Base-by-base conservation (phyloP, 768 basidiomycete genomes). In the Panaeolus cyanescens region DNA sequence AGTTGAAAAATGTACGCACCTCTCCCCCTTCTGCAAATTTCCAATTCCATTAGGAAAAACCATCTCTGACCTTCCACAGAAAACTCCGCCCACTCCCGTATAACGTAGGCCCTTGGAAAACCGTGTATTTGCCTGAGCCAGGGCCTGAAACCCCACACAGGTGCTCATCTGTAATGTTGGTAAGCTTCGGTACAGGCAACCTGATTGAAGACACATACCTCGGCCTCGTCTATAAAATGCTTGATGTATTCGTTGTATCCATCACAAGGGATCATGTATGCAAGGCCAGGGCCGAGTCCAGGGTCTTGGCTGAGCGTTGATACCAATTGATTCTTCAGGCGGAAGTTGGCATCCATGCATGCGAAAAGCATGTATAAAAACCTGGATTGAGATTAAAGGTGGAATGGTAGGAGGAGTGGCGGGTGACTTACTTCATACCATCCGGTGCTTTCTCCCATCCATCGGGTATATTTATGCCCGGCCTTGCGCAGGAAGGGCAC, bases 401-500 rank as follows among this genome's bases (percentile, higher is more conserved):
- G 7, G 2, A 45, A 17, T 20, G 4, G 10, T n/a, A 17, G 20
- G 31, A 59, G 32, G 19, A 5, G 42, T 40, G 4, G 8, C 40
- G 37, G 5, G 12, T 15, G 5, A 59, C 61, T 17, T 56, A 67
- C 66, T 32, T 13, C 13, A 37, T 0, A 3, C 34, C 61, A 2
- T 13, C 4, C 0, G 66, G 56, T 1, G 34, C 63, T 5, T 58
- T 17, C 8, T 62, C 32, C 66, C 66, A 77, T 15, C 64, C 63
- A 1, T 61, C 57, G 0, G 69, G 70, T 0, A 79, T 56, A 58
- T 78, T 77, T 0, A 71, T 61, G 0, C 64, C 70, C 0, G 72
- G 74, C 0, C 70, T 69, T 0, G 76, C 76, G 57, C 78, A 79
- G 1, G 74, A 74, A 3, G 74, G 74, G 56, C 76, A 78, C 4